Percentiles rank a stretch among this genome's conserved stretches.
These are phyloP conservation scores for Leptographium wingfieldii DNA, from an alignment of 2,329 filamentous ascomycete species.

Conservation along the genomic window DNA sequence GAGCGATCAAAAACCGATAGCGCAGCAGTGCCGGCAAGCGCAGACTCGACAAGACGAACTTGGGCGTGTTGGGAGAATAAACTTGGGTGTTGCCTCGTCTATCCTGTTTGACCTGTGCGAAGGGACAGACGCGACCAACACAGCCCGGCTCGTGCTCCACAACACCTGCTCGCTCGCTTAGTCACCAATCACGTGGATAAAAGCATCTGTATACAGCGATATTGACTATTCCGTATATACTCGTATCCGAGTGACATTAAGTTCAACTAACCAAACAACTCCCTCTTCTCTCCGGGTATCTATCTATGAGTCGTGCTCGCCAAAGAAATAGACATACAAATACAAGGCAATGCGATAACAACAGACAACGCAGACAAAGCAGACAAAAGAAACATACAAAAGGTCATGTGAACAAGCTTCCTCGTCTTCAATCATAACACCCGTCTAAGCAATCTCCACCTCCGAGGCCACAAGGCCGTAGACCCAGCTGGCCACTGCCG, in stretches of 20 bases:
- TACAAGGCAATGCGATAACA: no score
- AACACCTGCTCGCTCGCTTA: not conserved
- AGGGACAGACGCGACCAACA: not conserved
- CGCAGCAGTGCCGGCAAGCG: not conserved
- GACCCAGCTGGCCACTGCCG: conserved; percentile 41
- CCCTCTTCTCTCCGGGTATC: no score
- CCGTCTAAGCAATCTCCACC: conserved; percentile 19
- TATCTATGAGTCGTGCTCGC: no score
- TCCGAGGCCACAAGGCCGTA: conserved; percentile 44
- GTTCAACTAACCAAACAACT: no score
- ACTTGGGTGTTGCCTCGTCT: not conserved
- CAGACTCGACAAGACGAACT: not conserved
- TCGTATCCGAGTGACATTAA: not conserved
- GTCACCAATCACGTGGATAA: not conserved
- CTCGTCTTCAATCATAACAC: not conserved
- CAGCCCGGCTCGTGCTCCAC: not conserved
- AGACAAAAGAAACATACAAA: no score
- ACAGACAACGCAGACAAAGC: no score
- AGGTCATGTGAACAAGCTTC: no score
- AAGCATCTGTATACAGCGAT: no score
- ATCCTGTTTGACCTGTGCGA: not conserved
- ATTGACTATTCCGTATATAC: not conserved
- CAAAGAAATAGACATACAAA: no score
- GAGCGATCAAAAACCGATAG: not conserved
- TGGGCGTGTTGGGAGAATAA: not conserved